Conservation (phyloP, 1,284 basidiomycete species). For the Leccinum pseudoinsigne region DNA sequence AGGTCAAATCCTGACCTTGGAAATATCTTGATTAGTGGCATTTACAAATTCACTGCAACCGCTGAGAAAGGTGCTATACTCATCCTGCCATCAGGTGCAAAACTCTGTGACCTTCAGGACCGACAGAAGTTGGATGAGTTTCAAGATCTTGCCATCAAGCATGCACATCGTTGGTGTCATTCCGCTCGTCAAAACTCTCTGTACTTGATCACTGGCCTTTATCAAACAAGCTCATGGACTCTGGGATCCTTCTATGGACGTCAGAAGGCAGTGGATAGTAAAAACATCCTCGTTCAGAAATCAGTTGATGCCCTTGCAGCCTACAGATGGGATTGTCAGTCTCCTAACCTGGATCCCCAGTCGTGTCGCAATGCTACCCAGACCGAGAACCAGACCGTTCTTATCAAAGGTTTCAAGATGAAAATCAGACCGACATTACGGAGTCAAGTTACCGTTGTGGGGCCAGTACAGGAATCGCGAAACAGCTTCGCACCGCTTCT, state of each 20-base stretch:
- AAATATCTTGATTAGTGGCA: neutral
- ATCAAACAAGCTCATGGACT: neutral
- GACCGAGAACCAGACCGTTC: neutral
- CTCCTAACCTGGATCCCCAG: neutral
- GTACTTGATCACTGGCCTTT: neutral
- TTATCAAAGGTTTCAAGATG: neutral
- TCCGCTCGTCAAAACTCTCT: neutral
- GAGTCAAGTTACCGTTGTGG: neutral
- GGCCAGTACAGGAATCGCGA: neutral
- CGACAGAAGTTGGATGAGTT: neutral
- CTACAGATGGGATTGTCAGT: neutral
- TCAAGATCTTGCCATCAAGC: neutral
- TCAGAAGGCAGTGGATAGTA: neutral
- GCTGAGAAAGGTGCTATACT: neutral
- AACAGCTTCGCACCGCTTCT: neutral
- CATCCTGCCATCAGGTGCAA: neutral
- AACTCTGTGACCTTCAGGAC: neutral
- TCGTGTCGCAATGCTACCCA: neutral
- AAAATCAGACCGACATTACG: neutral
- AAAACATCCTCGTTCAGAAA: neutral
- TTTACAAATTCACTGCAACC: neutral
- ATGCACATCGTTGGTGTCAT: neutral
- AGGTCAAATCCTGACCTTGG: neutral
- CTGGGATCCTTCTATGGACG: neutral
- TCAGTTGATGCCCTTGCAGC: neutral